These are phyloP conservation scores for Vitis labrusca DNA, from an alignment of 164 flowering plant species.

Conservation along the genomic window DNA sequence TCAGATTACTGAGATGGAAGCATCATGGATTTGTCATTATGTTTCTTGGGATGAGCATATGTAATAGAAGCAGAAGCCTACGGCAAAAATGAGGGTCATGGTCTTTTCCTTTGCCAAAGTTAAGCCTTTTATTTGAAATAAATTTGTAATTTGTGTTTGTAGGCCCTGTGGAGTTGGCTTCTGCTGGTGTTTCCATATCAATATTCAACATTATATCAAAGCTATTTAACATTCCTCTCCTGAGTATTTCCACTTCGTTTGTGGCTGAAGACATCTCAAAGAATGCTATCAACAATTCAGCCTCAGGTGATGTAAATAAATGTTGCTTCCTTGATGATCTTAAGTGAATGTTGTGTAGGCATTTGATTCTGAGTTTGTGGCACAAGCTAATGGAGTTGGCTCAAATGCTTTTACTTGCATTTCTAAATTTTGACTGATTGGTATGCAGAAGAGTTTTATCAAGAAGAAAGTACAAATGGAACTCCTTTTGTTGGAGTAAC, in stretches of 20 bases:
- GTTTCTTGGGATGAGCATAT: no score
- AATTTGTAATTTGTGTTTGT: slow-evolving; percentile 9
- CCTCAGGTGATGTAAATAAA: slow-evolving; percentile 46
- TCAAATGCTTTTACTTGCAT: not conserved
- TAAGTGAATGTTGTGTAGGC: not conserved
- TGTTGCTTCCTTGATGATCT: not conserved
- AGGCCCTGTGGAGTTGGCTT: slow-evolving; percentile 93
- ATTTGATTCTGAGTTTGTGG: not conserved
- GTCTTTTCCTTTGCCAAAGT: not conserved
- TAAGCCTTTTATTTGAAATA: not conserved
- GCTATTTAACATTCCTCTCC: slow-evolving; percentile 94
- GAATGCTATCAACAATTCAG: slow-evolving; percentile 27
- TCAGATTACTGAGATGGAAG: no score
- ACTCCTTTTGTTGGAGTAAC: slow-evolving; percentile 21
- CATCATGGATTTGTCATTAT: no score
- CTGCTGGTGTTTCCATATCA: slow-evolving; percentile 89
- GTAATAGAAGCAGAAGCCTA: no score
- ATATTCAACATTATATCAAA: slow-evolving; percentile 87
- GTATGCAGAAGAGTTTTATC: slow-evolving; percentile 22
- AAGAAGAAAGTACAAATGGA: slow-evolving; percentile 30
- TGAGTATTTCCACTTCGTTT: slow-evolving; percentile 94
- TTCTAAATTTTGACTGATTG: not conserved
- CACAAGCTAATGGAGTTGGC: not conserved
- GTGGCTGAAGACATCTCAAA: slow-evolving; percentile 91
- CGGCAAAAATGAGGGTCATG: not conserved